Evolutionary conservation across 73 alveolate genomes (phyloP).

Genomic region (Blepharisma stoltei): DNA sequence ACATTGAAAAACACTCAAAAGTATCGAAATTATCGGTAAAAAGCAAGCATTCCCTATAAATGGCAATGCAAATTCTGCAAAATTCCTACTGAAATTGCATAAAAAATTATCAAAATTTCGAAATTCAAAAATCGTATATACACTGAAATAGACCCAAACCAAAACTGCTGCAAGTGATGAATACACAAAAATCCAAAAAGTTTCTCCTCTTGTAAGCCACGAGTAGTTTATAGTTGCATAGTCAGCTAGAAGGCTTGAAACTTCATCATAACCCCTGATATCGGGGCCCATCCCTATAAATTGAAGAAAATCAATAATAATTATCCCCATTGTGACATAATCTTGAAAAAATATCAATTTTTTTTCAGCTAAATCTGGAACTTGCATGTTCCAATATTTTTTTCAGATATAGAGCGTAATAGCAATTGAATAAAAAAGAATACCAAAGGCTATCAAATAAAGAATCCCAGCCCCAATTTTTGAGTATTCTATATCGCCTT

Average conservation of each 20-base stretch:
- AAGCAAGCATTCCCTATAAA: neutral
- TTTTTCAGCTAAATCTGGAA: neutral
- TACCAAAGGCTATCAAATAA: neutral
- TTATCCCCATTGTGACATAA: neutral
- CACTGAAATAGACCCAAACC: too few species aligned
- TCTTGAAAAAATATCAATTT: constrained; percentile 14
- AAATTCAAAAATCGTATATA: too few species aligned
- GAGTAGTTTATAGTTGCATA: too few species aligned
- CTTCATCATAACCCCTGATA: neutral
- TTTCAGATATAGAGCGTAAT: neutral
- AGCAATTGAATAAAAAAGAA: neutral
- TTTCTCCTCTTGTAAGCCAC: too few species aligned
- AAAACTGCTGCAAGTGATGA: too few species aligned
- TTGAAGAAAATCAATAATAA: neutral
- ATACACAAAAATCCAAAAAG: too few species aligned
- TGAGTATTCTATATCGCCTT: neutral
- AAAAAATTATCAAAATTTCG: too few species aligned
- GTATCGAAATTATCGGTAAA: neutral
- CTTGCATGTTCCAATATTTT: neutral
- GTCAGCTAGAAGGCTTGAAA: too few species aligned
- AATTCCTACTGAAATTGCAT: too few species aligned
- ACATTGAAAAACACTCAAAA: neutral
- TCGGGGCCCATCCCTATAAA: neutral
- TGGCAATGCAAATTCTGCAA: neutral
- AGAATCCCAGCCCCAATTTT: neutral